These are phyloP conservation scores for Xanthoconium separans DNA, from an alignment of 1,284 basidiomycete genomes.

Conservation along the genomic window DNA sequence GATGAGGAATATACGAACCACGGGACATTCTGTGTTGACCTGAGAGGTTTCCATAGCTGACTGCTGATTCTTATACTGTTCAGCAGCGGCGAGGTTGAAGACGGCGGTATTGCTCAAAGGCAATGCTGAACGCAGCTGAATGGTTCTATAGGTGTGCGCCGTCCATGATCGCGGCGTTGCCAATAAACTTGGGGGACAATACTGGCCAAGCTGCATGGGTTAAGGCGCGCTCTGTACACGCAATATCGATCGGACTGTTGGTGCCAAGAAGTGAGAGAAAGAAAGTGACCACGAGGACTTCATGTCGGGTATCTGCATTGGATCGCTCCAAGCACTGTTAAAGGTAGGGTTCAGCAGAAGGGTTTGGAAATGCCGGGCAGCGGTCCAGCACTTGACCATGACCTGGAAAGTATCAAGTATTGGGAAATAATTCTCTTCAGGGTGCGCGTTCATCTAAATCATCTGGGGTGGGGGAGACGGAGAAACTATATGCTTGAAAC, in stretches of 20 bases:
- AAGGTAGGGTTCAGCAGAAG: constrained; percentile 24
- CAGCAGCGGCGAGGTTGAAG: constrained; percentile 19
- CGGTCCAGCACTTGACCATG: constrained; percentile 17
- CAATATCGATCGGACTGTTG: constrained; percentile 36
- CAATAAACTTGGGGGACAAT: constrained; percentile 24
- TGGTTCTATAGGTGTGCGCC: constrained; percentile 20
- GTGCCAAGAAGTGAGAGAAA: constrained; percentile 35
- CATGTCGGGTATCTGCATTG: constrained; percentile 38
- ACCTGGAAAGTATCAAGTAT: constrained; percentile 10
- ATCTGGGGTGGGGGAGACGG: neutral
- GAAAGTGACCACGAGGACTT: constrained; percentile 34
- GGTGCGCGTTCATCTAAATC: constrained; percentile 2
- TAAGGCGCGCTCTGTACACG: constrained; percentile 33
- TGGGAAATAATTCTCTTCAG: neutral
- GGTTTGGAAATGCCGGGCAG: constrained; percentile 24
- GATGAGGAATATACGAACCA: constrained; percentile 17
- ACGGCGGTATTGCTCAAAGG: constrained; percentile 27
- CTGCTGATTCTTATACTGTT: constrained; percentile 27
- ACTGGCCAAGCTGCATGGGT: constrained; percentile 31
- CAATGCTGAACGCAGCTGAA: constrained; percentile 32
- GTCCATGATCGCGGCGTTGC: constrained; percentile 32
- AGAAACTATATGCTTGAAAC: constrained; percentile 5
- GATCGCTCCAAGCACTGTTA: constrained; percentile 35
- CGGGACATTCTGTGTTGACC: constrained; percentile 22
- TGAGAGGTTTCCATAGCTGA: constrained; percentile 18